Conservation (phyloP, 2,329 filamentous ascomycete species). For the Beauveria pseudobassiana region DNA sequence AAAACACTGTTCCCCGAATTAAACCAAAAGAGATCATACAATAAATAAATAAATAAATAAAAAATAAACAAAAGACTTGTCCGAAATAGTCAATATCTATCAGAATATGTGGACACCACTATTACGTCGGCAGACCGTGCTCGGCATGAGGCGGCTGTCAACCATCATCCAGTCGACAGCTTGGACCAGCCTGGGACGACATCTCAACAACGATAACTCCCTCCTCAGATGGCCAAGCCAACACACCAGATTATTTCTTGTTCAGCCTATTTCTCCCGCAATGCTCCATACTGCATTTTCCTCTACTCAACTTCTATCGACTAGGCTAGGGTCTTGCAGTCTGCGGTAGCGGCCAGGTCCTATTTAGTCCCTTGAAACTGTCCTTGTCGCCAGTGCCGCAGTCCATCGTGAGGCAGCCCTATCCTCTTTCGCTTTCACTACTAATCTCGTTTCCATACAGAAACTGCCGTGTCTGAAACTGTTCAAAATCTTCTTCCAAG, state of each 20-base stretch:
- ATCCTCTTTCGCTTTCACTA: background rate
- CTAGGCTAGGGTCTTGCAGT: background rate
- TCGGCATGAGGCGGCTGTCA: background rate
- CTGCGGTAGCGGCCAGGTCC: background rate
- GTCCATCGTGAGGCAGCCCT: conserved; percentile 1
- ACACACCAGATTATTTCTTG: no score
- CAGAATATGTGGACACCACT: background rate
- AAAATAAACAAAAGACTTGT: background rate
- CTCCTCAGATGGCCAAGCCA: no score
- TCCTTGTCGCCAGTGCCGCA: background rate
- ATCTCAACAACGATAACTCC: background rate
- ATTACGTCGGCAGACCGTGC: background rate
- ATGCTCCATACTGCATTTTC: no score
- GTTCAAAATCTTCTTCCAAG: background rate
- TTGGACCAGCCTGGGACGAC: no score
- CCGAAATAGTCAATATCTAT: background rate
- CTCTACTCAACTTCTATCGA: background rate
- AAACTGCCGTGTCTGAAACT: background rate
- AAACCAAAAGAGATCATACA: background rate
- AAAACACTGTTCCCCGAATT: background rate
- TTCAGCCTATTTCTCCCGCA: background rate
- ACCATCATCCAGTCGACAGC: no score
- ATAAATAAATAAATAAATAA: background rate
- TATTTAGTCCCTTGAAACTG: conserved; percentile 6
- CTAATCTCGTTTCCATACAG: background rate